Conservation (phyloP, 2,329 filamentous ascomycete species). For the Corinectria fuckeliana region DNA sequence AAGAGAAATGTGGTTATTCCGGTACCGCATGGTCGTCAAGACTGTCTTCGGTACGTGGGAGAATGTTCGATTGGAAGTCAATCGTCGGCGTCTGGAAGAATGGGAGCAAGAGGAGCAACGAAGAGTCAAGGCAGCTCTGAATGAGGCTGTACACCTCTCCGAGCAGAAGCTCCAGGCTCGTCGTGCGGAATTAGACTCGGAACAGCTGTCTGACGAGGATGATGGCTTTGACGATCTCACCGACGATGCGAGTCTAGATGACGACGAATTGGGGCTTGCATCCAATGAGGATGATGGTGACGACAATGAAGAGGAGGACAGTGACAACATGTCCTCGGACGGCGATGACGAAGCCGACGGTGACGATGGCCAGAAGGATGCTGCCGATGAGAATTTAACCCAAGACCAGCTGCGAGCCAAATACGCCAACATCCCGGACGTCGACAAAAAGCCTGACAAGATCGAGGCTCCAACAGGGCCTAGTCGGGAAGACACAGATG, state of each 20-base stretch:
- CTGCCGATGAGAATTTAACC: slow-evolving; percentile 69
- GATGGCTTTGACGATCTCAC: slow-evolving; percentile 56
- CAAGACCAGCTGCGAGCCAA: slow-evolving; percentile 73
- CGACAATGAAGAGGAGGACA: slow-evolving; percentile 51
- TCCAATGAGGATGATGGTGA: slow-evolving; percentile 48
- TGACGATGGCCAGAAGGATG: slow-evolving; percentile 59
- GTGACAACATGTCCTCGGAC: slow-evolving; percentile 65
- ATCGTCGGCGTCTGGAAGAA: slow-evolving; percentile 63
- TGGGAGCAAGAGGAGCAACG: slow-evolving; percentile 71
- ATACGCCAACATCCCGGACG: slow-evolving; percentile 68
- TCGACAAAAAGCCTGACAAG: slow-evolving; percentile 43
- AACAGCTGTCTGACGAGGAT: slow-evolving; percentile 53
- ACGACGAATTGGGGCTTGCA: slow-evolving; percentile 43
- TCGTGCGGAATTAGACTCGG: slow-evolving; percentile 60
- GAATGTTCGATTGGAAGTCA: slow-evolving; percentile 67
- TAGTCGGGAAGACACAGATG: slow-evolving; percentile 32
- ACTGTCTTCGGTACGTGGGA: slow-evolving; percentile 66
- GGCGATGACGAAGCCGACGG: slow-evolving; percentile 69
- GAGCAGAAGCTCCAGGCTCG: slow-evolving; percentile 72
- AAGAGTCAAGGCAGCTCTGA: slow-evolving; percentile 71
- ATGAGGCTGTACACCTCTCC: slow-evolving; percentile 75
- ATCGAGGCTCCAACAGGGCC: slow-evolving; percentile 28
- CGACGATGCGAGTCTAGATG: slow-evolving; percentile 49
- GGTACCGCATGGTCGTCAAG: slow-evolving; percentile 75
- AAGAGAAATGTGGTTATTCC: slow-evolving; percentile 67